Conservation (phyloP, 768 basidiomycete genomes). For the Lactarius quietus region DNA sequence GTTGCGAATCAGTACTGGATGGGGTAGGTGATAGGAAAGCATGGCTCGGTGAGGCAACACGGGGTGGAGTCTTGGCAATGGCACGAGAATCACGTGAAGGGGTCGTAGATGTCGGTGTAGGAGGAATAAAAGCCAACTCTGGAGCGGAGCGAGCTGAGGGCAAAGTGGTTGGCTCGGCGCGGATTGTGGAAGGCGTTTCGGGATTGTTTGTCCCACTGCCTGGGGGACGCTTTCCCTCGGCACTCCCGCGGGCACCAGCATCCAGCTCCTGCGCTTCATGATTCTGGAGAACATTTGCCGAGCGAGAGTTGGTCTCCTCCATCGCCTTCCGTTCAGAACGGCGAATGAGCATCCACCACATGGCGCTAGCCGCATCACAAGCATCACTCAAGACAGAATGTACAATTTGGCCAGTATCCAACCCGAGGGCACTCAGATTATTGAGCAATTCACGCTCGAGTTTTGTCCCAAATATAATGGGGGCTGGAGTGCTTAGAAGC, state of each 20-base stretch:
- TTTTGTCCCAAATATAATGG: conserved; percentile 84
- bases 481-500: conserved; percentile 59
- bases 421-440: conserved; percentile 66
- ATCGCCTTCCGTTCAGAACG: conserved; percentile 64
- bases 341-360: conserved; percentile 95
- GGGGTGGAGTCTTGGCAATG: conserved; percentile 50
- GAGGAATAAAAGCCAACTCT: conserved; percentile 68
- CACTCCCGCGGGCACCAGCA: conserved; percentile 27
- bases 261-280: conserved; percentile 12
- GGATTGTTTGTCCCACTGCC: conserved; percentile 12
- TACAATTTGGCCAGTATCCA: conserved; percentile 94
- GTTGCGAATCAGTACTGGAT: conserved; percentile 47
- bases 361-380: conserved; percentile 84
- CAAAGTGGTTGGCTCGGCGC: conserved; percentile 28
- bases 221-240: conserved; percentile 19
- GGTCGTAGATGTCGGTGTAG: conserved; percentile 58
- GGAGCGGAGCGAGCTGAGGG: conserved; percentile 45
- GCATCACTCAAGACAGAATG: conserved; percentile 90
- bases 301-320: conserved; percentile 33
- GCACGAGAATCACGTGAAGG: conserved; percentile 39
- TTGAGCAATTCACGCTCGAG: conserved; percentile 80
- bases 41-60: conserved; percentile 36
- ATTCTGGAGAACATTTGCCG: conserved; percentile 13
- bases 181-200: conserved; percentile 19
- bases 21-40: conserved; percentile 52